Conservation (phyloP, 257 asterid species). For the Henckelia pumila region DNA sequence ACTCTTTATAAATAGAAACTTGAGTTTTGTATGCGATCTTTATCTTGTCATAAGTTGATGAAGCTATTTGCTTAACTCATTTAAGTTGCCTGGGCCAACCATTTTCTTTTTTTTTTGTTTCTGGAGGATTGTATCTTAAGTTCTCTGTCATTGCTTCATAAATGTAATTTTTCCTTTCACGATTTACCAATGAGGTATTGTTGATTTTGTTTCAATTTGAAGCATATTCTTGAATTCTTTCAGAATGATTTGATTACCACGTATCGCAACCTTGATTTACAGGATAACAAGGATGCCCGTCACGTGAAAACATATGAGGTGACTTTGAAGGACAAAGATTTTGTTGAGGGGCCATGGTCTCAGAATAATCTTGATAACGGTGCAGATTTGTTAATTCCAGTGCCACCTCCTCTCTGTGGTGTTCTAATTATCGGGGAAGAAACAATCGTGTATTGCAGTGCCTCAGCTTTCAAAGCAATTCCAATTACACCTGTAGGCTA, state of each 20-base stretch:
- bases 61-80: not conserved
- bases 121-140: constrained; percentile 15
- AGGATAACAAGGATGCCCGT: constrained; percentile 93
- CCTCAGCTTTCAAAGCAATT: constrained; percentile 78
- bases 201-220: not conserved
- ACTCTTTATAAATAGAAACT: constrained; percentile 1
- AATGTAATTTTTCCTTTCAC: constrained; percentile 6
- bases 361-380: constrained; percentile 94
- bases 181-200: constrained; percentile 6
- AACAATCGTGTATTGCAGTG: constrained; percentile 86
- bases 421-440: constrained; percentile 94
- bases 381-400: constrained; percentile 85
- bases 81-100: constrained; percentile 1
- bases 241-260: not conserved
- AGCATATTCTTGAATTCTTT: not conserved
- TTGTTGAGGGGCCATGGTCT: constrained; percentile 95
- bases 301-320: constrained; percentile 91
- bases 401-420: constrained; percentile 92
- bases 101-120: not conserved
- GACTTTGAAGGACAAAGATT: constrained; percentile 82
- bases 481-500: constrained; percentile 81
- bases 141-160: not conserved
- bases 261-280: constrained; percentile 26
- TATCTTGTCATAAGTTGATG: constrained; percentile 4
- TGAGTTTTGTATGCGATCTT: constrained; percentile 8